Evolutionary conservation across 495 filamentous ascomycete species (phyloP), one percentile per base, ranked within the genome.

Genomic region (Neurospora sp.): DNA sequence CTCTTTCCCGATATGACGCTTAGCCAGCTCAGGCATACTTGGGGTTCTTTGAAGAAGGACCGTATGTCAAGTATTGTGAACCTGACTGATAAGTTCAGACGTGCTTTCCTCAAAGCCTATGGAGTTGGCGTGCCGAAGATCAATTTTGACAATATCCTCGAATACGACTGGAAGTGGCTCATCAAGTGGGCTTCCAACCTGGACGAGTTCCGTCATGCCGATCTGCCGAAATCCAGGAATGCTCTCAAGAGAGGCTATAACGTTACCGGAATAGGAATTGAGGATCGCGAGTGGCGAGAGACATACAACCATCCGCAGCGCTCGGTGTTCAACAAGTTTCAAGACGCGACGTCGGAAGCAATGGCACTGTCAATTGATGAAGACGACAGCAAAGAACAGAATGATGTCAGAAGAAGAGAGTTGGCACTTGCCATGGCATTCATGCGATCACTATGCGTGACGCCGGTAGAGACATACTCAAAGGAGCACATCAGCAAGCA

Each of bases 61-160:
- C 87, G 90, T 68, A 85, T 86, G 68, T 82, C 86, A 11, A 86
- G 89, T 37, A 86, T 97, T 53, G 84, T 91, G 8, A 88, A 89
- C 71, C 82, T 98, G 77, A 90, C 91, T 38, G 81, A 82, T n/a
- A 89, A 92, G 74, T 97, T 98, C 78, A 91, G 93, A 74, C 85
- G 89, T 40, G 84, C 84, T 18, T 97, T 93, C 78, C 81, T 94
- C 22, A 85, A 87, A 53, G 96, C 93, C 0, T 98, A 97, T 76
- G 87, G 87, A 69, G 84, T 86, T 3, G 87, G 87, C 10, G 74
- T 98, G 0, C 91, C 92, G 3, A 76, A 82, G 2, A 86, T 99
- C 40, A 85, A 97, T 79, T 95, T 89, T 73, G 82, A 90, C 44
- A 80, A 96, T 74, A 83, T 93, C 6, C 82, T 88, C 40, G 84